Evolutionary conservation across 2,329 filamentous ascomycete genomes (phyloP).

Genomic region (Colletotrichum australisinense): DNA sequence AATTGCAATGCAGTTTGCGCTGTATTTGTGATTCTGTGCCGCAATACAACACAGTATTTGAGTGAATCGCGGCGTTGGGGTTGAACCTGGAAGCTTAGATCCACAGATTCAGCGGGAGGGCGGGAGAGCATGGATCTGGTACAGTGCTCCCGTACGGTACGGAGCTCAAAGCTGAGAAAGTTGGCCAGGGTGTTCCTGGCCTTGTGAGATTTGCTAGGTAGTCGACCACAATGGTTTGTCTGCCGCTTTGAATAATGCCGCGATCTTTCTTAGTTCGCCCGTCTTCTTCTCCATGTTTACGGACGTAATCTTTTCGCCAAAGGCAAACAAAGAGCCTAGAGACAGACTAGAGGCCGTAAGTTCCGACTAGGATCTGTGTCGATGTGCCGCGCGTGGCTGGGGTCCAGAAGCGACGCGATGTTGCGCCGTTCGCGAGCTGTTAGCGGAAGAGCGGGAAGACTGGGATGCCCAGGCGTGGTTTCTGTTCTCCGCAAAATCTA

Average conservation of each 20-base stretch:
- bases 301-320: constrained; percentile 26
- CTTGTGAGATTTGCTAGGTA: constrained; percentile 12
- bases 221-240: constrained; percentile 20
- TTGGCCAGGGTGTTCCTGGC: constrained; percentile 24
- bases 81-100: constrained; percentile 23
- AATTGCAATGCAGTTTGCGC: not conserved
- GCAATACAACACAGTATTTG: constrained; percentile 8
- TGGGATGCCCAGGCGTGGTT: constrained; percentile 21
- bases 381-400: constrained; percentile 31
- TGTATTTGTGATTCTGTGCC: constrained; percentile 15
- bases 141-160: constrained; percentile 35
- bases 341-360: constrained; percentile 4
- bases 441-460: constrained; percentile 32
- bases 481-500: constrained; percentile 30
- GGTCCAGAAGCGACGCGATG: constrained; percentile 31
- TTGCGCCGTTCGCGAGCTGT: constrained; percentile 28
- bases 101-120: constrained; percentile 32
- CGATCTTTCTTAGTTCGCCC: not conserved
- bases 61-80: constrained; percentile 11
- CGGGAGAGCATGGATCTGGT: constrained; percentile 32
- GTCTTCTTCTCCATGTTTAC: constrained; percentile 18
- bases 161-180: constrained; percentile 17
- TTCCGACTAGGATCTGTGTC: constrained; percentile 20
- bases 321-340: constrained; percentile 5
- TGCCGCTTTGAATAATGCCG: constrained; percentile 14